Conservation (phyloP, 257 asterid genomes). For the Sherardia arvensis region DNA sequence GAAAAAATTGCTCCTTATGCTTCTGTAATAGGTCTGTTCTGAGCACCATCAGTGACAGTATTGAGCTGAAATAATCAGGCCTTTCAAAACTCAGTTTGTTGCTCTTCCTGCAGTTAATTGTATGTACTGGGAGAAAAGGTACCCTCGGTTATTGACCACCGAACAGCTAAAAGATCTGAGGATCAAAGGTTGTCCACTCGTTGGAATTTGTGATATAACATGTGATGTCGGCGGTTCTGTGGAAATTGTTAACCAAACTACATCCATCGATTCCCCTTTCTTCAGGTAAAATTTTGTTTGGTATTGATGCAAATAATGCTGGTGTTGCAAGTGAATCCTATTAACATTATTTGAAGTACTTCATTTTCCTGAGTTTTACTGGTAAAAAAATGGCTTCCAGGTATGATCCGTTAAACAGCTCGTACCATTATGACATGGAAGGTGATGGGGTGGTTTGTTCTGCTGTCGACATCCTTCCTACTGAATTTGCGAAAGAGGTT, state of each 20-base stretch:
- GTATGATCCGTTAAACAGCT: slow-evolving; percentile 60
- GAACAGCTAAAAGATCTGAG: slow-evolving; percentile 63
- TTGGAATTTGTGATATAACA: slow-evolving; percentile 83
- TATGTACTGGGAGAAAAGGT: slow-evolving; percentile 96
- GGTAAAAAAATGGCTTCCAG: slow-evolving; percentile 24
- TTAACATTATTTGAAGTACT: too few species aligned
- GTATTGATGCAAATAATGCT: background rate
- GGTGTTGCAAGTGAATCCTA: background rate
- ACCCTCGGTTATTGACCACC: slow-evolving; percentile 66
- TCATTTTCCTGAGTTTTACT: background rate
- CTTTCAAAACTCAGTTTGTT: background rate
- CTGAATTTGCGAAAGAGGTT: slow-evolving; percentile 96
- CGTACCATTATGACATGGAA: slow-evolving; percentile 72
- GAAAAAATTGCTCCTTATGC: slow-evolving; percentile 81
- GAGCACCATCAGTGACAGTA: background rate
- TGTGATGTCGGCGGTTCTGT: slow-evolving; percentile 91
- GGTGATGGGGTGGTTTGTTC: slow-evolving; percentile 79
- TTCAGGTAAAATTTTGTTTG: slow-evolving; percentile 41
- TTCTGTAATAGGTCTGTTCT: slow-evolving; percentile 70
- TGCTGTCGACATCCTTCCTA: slow-evolving; percentile 94
- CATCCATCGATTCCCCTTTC: slow-evolving; percentile 88
- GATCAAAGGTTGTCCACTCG: slow-evolving; percentile 59
- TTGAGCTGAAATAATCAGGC: background rate
- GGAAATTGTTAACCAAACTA: slow-evolving; percentile 66
- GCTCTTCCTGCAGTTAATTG: slow-evolving; percentile 59